phyloP scores from a whole-genome alignment of 441 rosid genomes.

The Jatropha multifida region DNA sequence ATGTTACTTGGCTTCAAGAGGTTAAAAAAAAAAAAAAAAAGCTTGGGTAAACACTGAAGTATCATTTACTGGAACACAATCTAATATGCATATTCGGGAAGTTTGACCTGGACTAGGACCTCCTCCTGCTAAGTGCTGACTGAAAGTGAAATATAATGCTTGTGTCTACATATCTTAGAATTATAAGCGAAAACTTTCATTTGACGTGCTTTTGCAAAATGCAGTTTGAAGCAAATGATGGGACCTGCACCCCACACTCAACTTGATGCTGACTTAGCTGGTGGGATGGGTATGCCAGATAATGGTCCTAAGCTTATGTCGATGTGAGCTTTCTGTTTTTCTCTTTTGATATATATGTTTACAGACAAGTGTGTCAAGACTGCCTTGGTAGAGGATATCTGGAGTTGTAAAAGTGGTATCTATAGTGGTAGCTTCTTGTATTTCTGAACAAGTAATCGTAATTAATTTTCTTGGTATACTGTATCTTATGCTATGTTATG shows the following conservation, averaged over 20 bases:
- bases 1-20: background rate
- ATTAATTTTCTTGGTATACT: background rate
- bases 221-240: constrained; percentile 73
- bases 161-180: background rate
- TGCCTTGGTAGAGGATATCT: constrained; percentile 17
- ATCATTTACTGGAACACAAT: background rate
- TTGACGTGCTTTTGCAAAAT: constrained; percentile 17
- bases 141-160: background rate
- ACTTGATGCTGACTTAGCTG: constrained; percentile 92
- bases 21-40: background rate
- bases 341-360: constrained; percentile 20
- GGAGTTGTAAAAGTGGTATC: constrained; percentile 14
- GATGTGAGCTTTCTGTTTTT: constrained; percentile 36
- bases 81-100: background rate
- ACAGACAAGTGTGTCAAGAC: constrained; percentile 7
- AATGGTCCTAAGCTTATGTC: constrained; percentile 89
- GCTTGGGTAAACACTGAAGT: too few relatives aligned
- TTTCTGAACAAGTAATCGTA: constrained; percentile 13
- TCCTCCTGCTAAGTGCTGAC: background rate
- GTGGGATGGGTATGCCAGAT: constrained; percentile 97
- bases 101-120: background rate
- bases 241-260: constrained; percentile 92
- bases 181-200: background rate
- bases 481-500: background rate
- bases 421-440: background rate